Evolutionary conservation across 805 yeast species (phyloP).

Genomic region (Wickerhamiella domercqiae): DNA sequence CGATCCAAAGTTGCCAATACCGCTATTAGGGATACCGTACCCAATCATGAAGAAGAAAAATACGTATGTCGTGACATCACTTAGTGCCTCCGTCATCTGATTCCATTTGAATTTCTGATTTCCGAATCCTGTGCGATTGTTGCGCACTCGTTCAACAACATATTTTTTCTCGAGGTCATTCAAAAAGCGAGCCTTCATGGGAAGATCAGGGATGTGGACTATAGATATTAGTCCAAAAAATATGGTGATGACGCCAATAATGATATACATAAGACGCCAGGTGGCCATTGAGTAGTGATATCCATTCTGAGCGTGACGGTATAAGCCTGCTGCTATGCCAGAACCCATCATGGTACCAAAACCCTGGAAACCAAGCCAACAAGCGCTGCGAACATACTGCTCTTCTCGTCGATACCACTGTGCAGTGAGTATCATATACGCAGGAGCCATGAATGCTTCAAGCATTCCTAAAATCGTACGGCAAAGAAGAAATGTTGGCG

Average conservation of each 20-base stretch:
- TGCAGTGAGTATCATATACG: conserved; percentile 38
- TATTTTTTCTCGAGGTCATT: conserved; percentile 31
- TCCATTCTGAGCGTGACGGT: too few relatives aligned
- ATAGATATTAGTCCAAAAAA: conserved; percentile 19
- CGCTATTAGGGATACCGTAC: conserved; percentile 39
- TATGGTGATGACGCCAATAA: conserved; percentile 41
- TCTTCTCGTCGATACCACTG: conserved; percentile 38
- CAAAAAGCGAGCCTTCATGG: conserved; percentile 33
- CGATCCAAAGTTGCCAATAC: conserved; percentile 33
- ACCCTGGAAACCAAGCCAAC: conserved; percentile 32
- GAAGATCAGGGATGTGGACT: conserved; percentile 35
- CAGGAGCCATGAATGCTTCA: conserved; percentile 41
- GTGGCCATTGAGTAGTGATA: too few relatives aligned
- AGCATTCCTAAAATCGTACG: conserved; percentile 36
- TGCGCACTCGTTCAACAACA: conserved; percentile 38
- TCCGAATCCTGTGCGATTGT: conserved; percentile 43
- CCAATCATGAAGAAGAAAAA: conserved; percentile 29
- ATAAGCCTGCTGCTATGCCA: conserved; percentile 17
- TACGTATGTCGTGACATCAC: conserved; percentile 36
- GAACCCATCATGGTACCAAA: conserved; percentile 26
- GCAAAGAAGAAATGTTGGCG: conserved; percentile 31
- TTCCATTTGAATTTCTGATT: conserved; percentile 35
- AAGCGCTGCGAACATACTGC: conserved; percentile 31
- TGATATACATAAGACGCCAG: conserved; percentile 45
- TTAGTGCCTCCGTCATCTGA: conserved; percentile 37